Base-by-base conservation (phyloP, 176 grass and related monocot species). In the Carex parvula region DNA sequence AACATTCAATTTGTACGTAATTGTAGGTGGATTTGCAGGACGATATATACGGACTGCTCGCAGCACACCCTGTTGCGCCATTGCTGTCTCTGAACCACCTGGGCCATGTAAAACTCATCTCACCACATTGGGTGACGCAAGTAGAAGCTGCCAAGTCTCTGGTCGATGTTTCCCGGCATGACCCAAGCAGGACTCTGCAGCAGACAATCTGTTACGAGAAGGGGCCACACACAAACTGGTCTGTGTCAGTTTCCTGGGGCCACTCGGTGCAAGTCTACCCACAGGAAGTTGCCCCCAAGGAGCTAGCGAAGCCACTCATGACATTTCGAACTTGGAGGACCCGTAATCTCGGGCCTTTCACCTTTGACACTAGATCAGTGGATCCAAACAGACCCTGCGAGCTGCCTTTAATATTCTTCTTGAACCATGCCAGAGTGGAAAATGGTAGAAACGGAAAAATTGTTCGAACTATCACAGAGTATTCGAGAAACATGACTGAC, bases 1-100 rank as follows among this genome's bases (percentile, higher is more conserved):
- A 76, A 59, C 29, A 26, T 48, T 17, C 32, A 24, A 3, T 48
- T 70, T 70, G 77, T 85, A 97, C 90, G 73, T 97, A 3, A 3
- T 70, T 70, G 70, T 85, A 97, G 95, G 73, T 97, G 79, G 95
- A 97, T 71, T 30, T 97, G 48, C 84, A 88, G 17, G 90, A 87
- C 24, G 90, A 97, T 85, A 91, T 89, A 76, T 97, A 94, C 67
- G 92, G 95, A 32, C 79, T 97, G 89, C 87, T 97, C 9, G 92
- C 95, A 20, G 92, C 90, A 13, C 95, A 97, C 89, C 95, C 95
- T 21, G 39, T 97, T 82, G 90, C 90, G 22, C 95, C 95, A 4
- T 70, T 97, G 73, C 76, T 97, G 21, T 94, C 95, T n/a, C 84
- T 97, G 21, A 92, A 97, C 89, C 92, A 94, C 92, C 90, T 97